Evolutionary conservation across 306 rosid species (phyloP).

Genomic region (Trifolium pratense): DNA sequence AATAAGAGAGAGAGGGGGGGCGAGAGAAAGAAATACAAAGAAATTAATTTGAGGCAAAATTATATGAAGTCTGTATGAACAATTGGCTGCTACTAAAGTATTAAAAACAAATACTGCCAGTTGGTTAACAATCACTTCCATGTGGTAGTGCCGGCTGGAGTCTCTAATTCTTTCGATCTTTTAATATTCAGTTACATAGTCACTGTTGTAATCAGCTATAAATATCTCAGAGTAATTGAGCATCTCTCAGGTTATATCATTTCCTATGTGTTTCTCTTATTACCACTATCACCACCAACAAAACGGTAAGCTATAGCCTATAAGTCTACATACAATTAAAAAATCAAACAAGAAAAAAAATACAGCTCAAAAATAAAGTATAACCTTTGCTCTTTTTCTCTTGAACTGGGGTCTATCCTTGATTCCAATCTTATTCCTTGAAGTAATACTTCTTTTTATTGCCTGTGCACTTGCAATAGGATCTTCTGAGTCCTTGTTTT

Average conservation of each 20-base stretch:
- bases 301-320: slow-evolving; percentile 27
- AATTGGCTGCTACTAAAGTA: background rate
- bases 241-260: background rate
- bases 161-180: background rate
- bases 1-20: background rate
- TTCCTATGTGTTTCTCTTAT: slow-evolving; percentile 2
- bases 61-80: slow-evolving; percentile 4
- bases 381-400: slow-evolving; percentile 82
- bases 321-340: slow-evolving; percentile 2
- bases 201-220: background rate
- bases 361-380: slow-evolving; percentile 16
- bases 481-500: slow-evolving; percentile 48
- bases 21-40: background rate
- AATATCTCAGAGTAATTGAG: background rate
- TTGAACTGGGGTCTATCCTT: slow-evolving; percentile 76
- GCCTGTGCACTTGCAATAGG: slow-evolving; percentile 40
- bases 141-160: background rate
- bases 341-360: slow-evolving; percentile 1
- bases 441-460: slow-evolving; percentile 30
- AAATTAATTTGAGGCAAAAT: background rate
- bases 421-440: slow-evolving; percentile 44
- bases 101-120: background rate
- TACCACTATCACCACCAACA: background rate
- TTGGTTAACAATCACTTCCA: background rate
- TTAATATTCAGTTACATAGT: background rate